Evolutionary conservation across 805 yeast species (phyloP).

Genomic region (Candida silvatica): DNA sequence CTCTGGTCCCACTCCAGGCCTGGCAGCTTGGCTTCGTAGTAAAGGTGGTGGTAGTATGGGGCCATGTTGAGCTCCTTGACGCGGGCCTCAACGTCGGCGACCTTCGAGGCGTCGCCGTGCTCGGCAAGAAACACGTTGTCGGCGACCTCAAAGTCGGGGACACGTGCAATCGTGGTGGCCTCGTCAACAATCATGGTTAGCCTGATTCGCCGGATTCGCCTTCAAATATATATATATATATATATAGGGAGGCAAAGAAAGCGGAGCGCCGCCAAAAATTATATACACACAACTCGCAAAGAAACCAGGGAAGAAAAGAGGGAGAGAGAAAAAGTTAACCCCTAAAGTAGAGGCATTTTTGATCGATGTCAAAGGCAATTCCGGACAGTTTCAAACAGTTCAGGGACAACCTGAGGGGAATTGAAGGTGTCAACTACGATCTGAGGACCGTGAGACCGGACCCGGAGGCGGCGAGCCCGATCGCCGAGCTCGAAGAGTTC

Average conservation of each 20-base stretch:
- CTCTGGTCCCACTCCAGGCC: slow-evolving; percentile 51
- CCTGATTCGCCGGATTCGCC: neutral
- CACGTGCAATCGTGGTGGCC: slow-evolving; percentile 30
- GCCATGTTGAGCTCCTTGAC: slow-evolving; percentile 62
- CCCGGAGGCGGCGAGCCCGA: neutral
- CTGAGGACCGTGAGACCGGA: neutral
- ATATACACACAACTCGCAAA: no score
- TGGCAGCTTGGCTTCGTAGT: slow-evolving; percentile 31
- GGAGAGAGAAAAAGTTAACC: no score
- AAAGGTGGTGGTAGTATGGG: slow-evolving; percentile 71
- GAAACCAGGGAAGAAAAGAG: no score
- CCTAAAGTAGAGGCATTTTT: no score
- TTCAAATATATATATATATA: neutral
- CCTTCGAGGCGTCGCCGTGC: slow-evolving; percentile 22
- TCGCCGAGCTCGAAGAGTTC: slow-evolving; percentile 1
- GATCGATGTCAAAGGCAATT: no score
- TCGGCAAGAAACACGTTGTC: slow-evolving; percentile 64
- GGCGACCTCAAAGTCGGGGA: slow-evolving; percentile 81
- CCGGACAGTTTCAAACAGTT: neutral
- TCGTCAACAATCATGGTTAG: slow-evolving; percentile 5
- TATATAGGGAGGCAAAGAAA: neutral
- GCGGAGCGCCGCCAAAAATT: neutral
- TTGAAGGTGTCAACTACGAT: neutral
- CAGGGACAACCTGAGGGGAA: neutral
- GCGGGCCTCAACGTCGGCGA: slow-evolving; percentile 38